phyloP scores from a whole-genome alignment of 2,329 filamentous ascomycete genomes.

The Metarhizium anisopliae region DNA sequence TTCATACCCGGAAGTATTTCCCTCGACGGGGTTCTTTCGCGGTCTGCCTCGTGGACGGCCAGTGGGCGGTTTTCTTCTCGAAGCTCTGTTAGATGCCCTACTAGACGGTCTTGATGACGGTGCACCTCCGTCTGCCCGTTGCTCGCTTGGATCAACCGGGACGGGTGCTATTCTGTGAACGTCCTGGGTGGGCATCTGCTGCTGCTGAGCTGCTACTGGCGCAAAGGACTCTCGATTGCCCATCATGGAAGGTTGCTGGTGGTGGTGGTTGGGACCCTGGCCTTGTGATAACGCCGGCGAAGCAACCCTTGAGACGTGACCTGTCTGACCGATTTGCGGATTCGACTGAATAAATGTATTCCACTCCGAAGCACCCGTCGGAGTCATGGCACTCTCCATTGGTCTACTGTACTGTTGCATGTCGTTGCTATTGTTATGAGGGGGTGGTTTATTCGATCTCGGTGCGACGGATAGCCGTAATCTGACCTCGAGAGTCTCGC shows the following conservation, averaged over 20 bases:
- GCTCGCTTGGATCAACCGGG: slow-evolving; percentile 16
- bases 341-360: slow-evolving; percentile 66
- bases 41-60: slow-evolving; percentile 48
- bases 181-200: slow-evolving; percentile 16
- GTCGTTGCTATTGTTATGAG: slow-evolving; percentile 15
- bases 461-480: slow-evolving; percentile 75
- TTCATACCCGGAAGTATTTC: slow-evolving; percentile 68
- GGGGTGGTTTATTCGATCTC: slow-evolving; percentile 34
- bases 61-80: slow-evolving; percentile 34
- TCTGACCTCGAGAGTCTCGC: slow-evolving; percentile 88
- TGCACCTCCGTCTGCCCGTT: slow-evolving; percentile 11
- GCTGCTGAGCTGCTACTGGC: slow-evolving; percentile 11
- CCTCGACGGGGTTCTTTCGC: slow-evolving; percentile 44
- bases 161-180: slow-evolving; percentile 26
- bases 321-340: slow-evolving; percentile 36
- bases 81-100: slow-evolving; percentile 41
- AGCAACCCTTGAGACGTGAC: slow-evolving; percentile 23
- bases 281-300: slow-evolving; percentile 28
- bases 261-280: slow-evolving; percentile 4
- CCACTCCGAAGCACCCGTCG: slow-evolving; percentile 67
- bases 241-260: slow-evolving; percentile 8
- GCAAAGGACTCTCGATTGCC: slow-evolving; percentile 20
- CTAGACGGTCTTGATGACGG: slow-evolving; percentile 49
- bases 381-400: slow-evolving; percentile 30
- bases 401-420: slow-evolving; percentile 11